These are phyloP conservation scores for Pythium chondricola DNA, from an alignment of 352 stramenopile genomes.

Conservation along the genomic window DNA sequence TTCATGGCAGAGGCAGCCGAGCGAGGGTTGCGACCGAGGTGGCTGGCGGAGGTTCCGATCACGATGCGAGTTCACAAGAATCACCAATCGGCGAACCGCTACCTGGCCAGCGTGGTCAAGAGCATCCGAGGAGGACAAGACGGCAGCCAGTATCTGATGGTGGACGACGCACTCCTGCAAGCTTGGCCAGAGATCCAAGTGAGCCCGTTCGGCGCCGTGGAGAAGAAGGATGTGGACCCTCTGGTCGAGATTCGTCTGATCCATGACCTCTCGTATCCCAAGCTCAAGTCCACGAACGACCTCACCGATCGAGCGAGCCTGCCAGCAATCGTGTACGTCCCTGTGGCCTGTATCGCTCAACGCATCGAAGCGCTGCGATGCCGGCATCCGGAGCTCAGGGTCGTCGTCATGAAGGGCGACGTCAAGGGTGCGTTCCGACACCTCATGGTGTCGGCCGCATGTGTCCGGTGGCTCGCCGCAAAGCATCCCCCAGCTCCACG, in stretches of 20 bases:
- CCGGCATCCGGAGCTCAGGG: background rate
- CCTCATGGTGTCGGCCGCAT: background rate
- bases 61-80: background rate
- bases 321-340: background rate
- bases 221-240: background rate
- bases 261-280: conserved; percentile 6
- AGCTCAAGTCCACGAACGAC: background rate
- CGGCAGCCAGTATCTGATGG: conserved; percentile 8
- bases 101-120: background rate
- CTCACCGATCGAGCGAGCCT: background rate
- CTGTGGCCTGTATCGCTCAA: background rate
- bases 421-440: conserved; percentile 8
- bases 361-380: background rate
- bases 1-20: background rate
- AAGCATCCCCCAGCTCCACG: background rate
- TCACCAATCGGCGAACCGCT: background rate
- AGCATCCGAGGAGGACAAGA: conserved; percentile 11
- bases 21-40: background rate
- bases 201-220: conserved; percentile 6
- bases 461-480: background rate
- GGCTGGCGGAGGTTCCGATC: background rate
- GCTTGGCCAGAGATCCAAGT: conserved; percentile 1
- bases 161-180: background rate
- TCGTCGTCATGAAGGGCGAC: conserved; percentile 7
- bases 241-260: background rate